Conservation (phyloP, 1,284 basidiomycete genomes). For the Puccinia triticina region DNA sequence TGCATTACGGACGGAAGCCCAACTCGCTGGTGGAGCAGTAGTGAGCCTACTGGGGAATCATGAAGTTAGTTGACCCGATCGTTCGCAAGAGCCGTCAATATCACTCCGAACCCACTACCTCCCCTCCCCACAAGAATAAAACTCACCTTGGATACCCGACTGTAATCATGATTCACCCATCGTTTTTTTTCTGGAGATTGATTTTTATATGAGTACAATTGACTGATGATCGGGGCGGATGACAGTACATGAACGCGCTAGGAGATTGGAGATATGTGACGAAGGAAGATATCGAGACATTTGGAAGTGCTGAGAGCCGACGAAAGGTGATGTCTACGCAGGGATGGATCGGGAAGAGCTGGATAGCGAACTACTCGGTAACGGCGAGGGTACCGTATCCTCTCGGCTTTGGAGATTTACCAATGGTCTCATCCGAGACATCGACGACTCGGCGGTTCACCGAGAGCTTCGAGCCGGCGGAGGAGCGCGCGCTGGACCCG, state of each 20-base stretch:
- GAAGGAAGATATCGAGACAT: constrained; percentile 75
- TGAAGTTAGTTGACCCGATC: constrained; percentile 64
- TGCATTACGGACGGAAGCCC: constrained; percentile 74
- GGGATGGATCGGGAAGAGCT: constrained; percentile 78
- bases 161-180: too few species aligned
- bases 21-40: constrained; percentile 70
- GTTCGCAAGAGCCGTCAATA: not conserved
- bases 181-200: too few species aligned
- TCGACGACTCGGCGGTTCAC: constrained; percentile 6
- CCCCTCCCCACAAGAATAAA: not conserved
- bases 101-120: not conserved
- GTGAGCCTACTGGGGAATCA: constrained; percentile 84
- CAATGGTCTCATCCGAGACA: not conserved
- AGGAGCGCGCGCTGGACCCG: constrained; percentile 65
- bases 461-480: constrained; percentile 8
- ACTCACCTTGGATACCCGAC: too few species aligned
- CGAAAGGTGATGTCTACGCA: constrained; percentile 70
- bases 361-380: constrained; percentile 82
- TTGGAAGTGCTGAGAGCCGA: constrained; percentile 69
- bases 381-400: constrained; percentile 78
- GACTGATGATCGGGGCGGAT: constrained; percentile 55
- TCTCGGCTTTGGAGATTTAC: constrained; percentile 59
- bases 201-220: too few species aligned
- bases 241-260: constrained; percentile 74
- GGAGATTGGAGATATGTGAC: constrained; percentile 90